A percentile compares a stretch with the other conserved stretches of the same genome.
Conservation (phyloP, 2,329 filamentous ascomycete genomes). For the Rhexocercosporidium sp. region DNA sequence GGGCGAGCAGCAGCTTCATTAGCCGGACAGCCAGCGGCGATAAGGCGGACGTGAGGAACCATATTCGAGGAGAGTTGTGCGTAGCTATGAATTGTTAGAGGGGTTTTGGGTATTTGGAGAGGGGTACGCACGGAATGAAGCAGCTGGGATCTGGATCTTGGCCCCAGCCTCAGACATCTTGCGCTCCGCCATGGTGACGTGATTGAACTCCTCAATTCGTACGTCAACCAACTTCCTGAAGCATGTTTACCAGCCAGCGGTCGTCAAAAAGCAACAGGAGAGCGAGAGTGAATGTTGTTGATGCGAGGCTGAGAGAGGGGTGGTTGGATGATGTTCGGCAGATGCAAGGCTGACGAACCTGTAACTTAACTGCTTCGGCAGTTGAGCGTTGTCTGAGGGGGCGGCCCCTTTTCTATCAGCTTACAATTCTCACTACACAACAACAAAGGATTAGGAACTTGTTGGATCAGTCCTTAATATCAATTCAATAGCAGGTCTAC, state of each 20-base stretch:
- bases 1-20: conserved; percentile 79
- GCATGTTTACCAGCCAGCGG: not conserved
- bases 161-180: conserved; percentile 52
- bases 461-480: not conserved
- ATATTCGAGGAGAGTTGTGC: conserved; percentile 80
- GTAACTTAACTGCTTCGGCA: conserved; percentile 3
- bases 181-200: conserved; percentile 49
- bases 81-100: conserved; percentile 48
- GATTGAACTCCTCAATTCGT: conserved; percentile 12
- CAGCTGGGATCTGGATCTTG: conserved; percentile 35
- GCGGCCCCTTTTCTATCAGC: not conserved
- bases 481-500: not conserved
- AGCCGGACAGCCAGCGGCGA: conserved; percentile 85
- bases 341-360: not conserved
- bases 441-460: not conserved
- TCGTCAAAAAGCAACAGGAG: not conserved
- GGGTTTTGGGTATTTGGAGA: not conserved
- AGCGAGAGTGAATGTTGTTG: not conserved
- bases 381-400: not conserved
- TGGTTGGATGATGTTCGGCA: not conserved
- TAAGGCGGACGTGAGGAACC: conserved; percentile 88
- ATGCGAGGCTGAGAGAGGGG: not conserved
- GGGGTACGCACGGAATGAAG: conserved; percentile 37
- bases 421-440: not conserved
- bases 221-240: not conserved